Base-by-base conservation (phyloP, 306 rosid genomes). In the Medicago truncatula region DNA sequence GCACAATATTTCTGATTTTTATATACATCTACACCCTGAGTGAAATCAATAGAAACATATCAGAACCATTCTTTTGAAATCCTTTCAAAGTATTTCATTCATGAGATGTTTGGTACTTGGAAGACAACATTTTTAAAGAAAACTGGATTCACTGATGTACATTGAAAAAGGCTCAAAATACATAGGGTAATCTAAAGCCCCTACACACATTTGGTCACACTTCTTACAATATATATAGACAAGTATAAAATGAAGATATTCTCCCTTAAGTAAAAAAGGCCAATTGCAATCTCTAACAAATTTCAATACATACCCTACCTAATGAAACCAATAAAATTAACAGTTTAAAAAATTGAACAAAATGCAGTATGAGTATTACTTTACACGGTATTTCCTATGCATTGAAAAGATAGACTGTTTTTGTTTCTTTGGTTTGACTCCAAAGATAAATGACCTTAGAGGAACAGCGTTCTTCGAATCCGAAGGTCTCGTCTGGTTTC, bases 381-480 rank as follows among this genome's bases (percentile, higher is more conserved):
- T 81, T 85, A 95, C 86, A 76, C 82, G 67, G 70, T 46, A 83
- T 88, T 85, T 95, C 87, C 39, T 86, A 31, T 89, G 83, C 92
- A 86, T 87, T 46, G 93, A 79, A 84, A 96, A 92, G 85, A 96
- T 80, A 4, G 98, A 94, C n/a, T 85, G 83, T 46, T 68, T 68
- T 68, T 68, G 73, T 65, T 89, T 92, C 91, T 91, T 92, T 47
- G 76, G 86, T 80, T 89, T 85, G 36, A 70, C 76, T 4, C 98
- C 99, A 73, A 92, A 96, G 84, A 96, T 96, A 73, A 96, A 96
- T 12, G 99, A 87, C 59, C 96, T 79, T 67, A 96, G 74, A 60
- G 99, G 99, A 71, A 96, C 89, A 49, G 85, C 63, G 52, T 84
- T 71, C 25, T 80, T 77, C 39, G 84, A 70, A 67, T 82, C 89